phyloP scores from a whole-genome alignment of 148 eudicot species.

The Camellia granthamiana region DNA sequence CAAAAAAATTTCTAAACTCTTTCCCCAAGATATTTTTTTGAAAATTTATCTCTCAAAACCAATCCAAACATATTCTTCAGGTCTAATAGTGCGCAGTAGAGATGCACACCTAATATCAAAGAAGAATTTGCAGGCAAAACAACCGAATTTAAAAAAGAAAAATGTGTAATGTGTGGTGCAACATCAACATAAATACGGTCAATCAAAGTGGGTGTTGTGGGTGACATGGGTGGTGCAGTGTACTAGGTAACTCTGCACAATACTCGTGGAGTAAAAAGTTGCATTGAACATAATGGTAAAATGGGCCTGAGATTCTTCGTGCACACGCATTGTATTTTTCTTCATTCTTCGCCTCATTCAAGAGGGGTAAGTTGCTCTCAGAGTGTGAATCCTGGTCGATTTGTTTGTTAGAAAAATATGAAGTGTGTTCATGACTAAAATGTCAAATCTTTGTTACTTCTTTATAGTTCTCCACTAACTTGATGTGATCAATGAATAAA shows the following conservation, averaged over 20 bases:
- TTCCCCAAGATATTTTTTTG: no score
- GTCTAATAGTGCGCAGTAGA: not conserved
- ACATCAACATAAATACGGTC: not conserved
- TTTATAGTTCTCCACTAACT: not conserved
- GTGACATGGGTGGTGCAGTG: conserved; percentile 3
- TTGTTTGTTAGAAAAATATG: not conserved
- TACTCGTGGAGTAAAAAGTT: not conserved
- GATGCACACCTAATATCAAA: not conserved
- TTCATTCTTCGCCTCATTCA: not conserved
- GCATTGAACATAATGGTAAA: not conserved
- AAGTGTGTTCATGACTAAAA: not conserved
- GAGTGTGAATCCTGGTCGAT: not conserved
- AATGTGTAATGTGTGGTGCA: not conserved
- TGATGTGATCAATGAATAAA: not conserved
- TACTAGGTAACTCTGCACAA: not conserved
- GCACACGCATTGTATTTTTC: not conserved
- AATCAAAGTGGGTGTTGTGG: not conserved
- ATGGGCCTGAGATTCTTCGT: not conserved
- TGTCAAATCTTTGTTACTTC: not conserved
- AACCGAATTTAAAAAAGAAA: not conserved
- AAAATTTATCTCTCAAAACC: no score
- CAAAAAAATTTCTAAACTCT: no score
- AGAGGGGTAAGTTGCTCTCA: not conserved
- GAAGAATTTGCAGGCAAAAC: not conserved
- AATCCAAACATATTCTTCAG: no score